Evolutionary conservation across 2,329 filamentous ascomycete genomes (phyloP), one percentile per base, ranked within the genome.

Genomic region (Neofusicoccum umdonicola): DNA sequence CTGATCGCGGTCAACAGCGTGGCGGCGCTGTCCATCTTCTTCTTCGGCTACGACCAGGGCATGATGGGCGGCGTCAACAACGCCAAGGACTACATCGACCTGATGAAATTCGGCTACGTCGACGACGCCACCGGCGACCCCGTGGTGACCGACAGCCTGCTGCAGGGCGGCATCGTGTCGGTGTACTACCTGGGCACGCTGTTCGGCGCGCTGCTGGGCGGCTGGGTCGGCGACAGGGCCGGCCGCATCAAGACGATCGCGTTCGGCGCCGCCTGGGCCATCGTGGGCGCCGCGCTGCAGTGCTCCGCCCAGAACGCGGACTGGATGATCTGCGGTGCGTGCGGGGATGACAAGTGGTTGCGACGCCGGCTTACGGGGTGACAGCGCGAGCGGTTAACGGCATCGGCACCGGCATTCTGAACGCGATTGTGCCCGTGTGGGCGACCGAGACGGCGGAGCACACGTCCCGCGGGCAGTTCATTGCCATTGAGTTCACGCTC

Each of bases 401-500:
- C 4, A 84, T 88, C 51, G 89, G 88, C 3, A 91, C 88, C 2
- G 89, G 89, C 27, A 86, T 90, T 58, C 73, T 91, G 41, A 91
- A 90, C 70, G 85, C 87, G 7, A 90, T 91, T 67, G 85, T 88
- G 0, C 89, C 89, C 0, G 88, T 90, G 3, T 91, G 87, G 87
- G 87, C 88, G 0, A 89, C 88, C 0, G 89, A 91, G 74, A 89
- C 86, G 0, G 85, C 87, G 0, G 85, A 88, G 44, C 87, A 90
- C 70, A 90, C 84, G 0, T 87, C 85, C 2, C 84, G 90, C 45
- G 90, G 90, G 5, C 83, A 87, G 54, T 90, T 90, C 67, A 86
- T 91, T 64, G 87, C 88, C 9, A 87, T 90, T 62, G 89, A 91
- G 70, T 91, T 92, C 67, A 91, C 88, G 0, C 75, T 91, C 8